A percentile compares a stretch with the other conserved stretches of the same genome.
Evolutionary conservation across 2,329 filamentous ascomycete genomes (phyloP).

Genomic region (Aureobasidium sp.): DNA sequence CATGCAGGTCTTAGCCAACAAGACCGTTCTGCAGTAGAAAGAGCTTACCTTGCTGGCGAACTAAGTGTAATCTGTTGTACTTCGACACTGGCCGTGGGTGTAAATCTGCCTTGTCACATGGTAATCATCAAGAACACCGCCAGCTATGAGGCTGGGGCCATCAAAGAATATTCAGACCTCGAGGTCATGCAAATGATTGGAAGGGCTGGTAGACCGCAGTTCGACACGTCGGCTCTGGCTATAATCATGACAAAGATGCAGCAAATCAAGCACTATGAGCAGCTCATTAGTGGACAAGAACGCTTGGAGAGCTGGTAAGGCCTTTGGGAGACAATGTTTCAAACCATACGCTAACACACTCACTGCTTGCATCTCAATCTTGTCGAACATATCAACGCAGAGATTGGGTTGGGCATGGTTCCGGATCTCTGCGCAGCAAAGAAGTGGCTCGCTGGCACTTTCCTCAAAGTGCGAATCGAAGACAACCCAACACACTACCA

Average conservation of each 20-base stretch:
- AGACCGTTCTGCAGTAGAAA: constrained; percentile 60
- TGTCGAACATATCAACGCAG: constrained; percentile 76
- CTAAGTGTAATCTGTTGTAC: constrained; percentile 79
- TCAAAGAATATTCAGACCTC: constrained; percentile 66
- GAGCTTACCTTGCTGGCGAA: constrained; percentile 59
- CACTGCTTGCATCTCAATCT: constrained; percentile 64
- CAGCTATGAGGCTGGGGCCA: constrained; percentile 42
- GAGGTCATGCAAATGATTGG: constrained; percentile 90
- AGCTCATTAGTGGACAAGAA: constrained; percentile 64
- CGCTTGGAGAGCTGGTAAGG: constrained; percentile 59
- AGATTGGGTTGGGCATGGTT: constrained; percentile 69
- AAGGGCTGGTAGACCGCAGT: constrained; percentile 73
- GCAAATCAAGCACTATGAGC: constrained; percentile 58
- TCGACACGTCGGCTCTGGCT: constrained; percentile 65
- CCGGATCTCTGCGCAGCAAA: constrained; percentile 55
- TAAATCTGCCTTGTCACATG: constrained; percentile 76
- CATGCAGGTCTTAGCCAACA: constrained; percentile 62
- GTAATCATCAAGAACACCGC: constrained; percentile 76
- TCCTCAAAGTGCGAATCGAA: constrained; percentile 64
- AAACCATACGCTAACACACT: background rate
- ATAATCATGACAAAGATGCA: constrained; percentile 69
- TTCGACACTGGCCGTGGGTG: constrained; percentile 71
- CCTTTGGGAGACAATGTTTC: no score
- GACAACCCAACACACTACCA: constrained; percentile 64
- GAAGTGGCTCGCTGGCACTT: constrained; percentile 67